These are phyloP conservation scores for Penicillium vulpinum DNA, from an alignment of 2,329 filamentous ascomycete species.

Conservation along the genomic window DNA sequence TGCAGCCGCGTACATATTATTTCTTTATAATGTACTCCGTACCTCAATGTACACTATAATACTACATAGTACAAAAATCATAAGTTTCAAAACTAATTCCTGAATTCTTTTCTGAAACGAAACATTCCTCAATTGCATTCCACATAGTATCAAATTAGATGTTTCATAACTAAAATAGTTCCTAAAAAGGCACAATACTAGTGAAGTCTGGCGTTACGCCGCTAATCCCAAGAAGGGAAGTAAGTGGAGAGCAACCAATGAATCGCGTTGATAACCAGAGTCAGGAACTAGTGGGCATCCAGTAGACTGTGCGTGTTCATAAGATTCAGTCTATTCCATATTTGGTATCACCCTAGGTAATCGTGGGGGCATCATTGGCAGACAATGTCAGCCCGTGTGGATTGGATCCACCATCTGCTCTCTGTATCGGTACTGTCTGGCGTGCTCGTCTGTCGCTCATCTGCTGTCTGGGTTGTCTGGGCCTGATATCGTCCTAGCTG, in stretches of 20 bases:
- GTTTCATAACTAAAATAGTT: neutral
- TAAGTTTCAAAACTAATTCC: neutral
- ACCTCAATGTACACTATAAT: neutral
- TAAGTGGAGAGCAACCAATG: conserved; percentile 12
- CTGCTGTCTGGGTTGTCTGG: conserved; percentile 8
- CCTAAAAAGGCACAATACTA: conserved; percentile 9
- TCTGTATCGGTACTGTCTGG: conserved; percentile 17
- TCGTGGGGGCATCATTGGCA: conserved; percentile 8
- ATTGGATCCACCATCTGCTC: conserved; percentile 2
- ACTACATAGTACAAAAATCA: too few species aligned
- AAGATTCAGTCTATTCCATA: conserved; percentile 22
- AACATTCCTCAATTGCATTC: conserved; percentile 3
- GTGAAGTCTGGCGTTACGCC: conserved; percentile 9
- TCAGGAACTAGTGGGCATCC: conserved; percentile 21
- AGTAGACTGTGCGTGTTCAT: conserved; percentile 21
- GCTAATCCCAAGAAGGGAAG: conserved; percentile 14
- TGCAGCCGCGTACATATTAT: neutral
- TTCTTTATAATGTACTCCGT: neutral
- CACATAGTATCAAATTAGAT: neutral
- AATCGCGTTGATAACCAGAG: conserved; percentile 7
- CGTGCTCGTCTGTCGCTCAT: neutral
- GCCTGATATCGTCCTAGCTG: conserved; percentile 4
- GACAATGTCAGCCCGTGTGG: conserved; percentile 2
- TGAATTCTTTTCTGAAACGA: neutral
- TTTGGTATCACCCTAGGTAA: conserved; percentile 21